Evolutionary conservation across 2,329 filamentous ascomycete genomes (phyloP).

Genomic region (Xylaria sp.): DNA sequence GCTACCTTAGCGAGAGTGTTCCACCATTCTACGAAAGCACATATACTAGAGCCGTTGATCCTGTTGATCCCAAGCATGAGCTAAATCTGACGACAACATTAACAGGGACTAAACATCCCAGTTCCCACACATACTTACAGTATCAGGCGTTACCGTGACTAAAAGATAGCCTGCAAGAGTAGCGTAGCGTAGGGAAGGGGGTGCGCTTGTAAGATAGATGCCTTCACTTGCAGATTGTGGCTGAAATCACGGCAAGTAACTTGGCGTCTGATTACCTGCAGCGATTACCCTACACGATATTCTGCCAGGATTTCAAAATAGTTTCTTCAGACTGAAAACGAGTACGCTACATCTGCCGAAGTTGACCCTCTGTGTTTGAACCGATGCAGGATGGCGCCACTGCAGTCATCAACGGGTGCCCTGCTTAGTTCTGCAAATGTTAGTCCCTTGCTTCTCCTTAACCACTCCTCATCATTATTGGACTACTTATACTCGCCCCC

Average conservation of each 20-base stretch:
- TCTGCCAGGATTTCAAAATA: constrained; percentile 30
- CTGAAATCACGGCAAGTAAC: constrained; percentile 34
- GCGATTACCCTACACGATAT: constrained; percentile 30
- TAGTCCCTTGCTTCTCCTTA: constrained; percentile 26
- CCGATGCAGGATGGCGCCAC: constrained; percentile 39
- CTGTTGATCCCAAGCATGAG: constrained; percentile 32
- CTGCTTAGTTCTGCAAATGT: constrained; percentile 22
- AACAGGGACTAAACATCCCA: constrained; percentile 26
- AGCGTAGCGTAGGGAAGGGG: constrained; percentile 11
- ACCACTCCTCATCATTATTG: constrained; percentile 23
- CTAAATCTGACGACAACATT: constrained; percentile 35
- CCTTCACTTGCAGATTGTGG: constrained; percentile 36
- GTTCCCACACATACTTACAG: constrained; percentile 19
- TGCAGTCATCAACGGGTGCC: constrained; percentile 32
- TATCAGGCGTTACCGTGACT: constrained; percentile 26
- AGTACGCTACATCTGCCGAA: constrained; percentile 34
- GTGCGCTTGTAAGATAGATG: constrained; percentile 25
- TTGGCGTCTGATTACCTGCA: constrained; percentile 35
- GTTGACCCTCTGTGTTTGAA: constrained; percentile 31
- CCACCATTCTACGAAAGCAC: constrained; percentile 24
- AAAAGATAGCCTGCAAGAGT: constrained; percentile 1
- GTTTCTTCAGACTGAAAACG: constrained; percentile 20
- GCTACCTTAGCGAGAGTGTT: constrained; percentile 29
- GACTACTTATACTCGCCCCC: constrained; percentile 37
- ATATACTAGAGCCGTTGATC: constrained; percentile 31